Percentiles rank a stretch among this genome's conserved stretches.
These are phyloP conservation scores for Jaminaea rosea DNA, from an alignment of 1,284 basidiomycete genomes.

Conservation along the genomic window DNA sequence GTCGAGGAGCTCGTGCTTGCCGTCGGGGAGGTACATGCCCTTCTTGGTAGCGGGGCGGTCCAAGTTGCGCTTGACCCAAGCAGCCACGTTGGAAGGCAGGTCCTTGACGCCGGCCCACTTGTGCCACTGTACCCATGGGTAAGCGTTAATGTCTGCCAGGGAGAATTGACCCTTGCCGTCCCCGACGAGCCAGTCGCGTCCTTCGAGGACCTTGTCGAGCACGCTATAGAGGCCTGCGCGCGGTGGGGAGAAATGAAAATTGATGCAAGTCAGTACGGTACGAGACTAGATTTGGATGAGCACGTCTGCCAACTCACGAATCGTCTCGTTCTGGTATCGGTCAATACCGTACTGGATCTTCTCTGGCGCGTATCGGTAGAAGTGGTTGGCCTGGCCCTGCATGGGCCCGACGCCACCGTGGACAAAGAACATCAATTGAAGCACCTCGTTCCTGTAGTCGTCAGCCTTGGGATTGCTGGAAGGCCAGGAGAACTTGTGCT, in stretches of 20 bases:
- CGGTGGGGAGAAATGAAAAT: no score
- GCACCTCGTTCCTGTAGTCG: conserved; percentile 19
- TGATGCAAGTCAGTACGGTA: no score
- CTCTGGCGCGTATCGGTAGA: conserved; percentile 21
- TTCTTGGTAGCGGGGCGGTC: conserved; percentile 16
- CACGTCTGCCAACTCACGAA: no score
- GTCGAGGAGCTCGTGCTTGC: conserved; percentile 1
- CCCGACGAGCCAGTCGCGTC: conserved; percentile 29
- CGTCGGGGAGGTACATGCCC: conserved; percentile 8
- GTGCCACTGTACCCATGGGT: conserved; percentile 16
- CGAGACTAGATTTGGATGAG: no score
- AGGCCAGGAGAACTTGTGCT: conserved; percentile 26
- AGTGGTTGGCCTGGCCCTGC: conserved; percentile 30
- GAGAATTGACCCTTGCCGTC: conserved; percentile 29
- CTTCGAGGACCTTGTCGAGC: conserved; percentile 20
- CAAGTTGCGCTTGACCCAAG: conserved; percentile 20
- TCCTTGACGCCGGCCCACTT: conserved; percentile 2
- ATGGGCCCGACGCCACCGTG: conserved; percentile 16
- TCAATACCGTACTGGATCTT: conserved; percentile 26
- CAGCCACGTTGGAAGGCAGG: conserved; percentile 11
- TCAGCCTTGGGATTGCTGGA: conserved; percentile 20
- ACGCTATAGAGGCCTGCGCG: conserved; percentile 30
- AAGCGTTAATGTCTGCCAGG: conserved; percentile 24
- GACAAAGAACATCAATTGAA: conserved; percentile 20
- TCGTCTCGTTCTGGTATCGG: conserved; percentile 27